Conservation (phyloP, 208 protist genomes). For the Phytomonas sp. region DNA sequence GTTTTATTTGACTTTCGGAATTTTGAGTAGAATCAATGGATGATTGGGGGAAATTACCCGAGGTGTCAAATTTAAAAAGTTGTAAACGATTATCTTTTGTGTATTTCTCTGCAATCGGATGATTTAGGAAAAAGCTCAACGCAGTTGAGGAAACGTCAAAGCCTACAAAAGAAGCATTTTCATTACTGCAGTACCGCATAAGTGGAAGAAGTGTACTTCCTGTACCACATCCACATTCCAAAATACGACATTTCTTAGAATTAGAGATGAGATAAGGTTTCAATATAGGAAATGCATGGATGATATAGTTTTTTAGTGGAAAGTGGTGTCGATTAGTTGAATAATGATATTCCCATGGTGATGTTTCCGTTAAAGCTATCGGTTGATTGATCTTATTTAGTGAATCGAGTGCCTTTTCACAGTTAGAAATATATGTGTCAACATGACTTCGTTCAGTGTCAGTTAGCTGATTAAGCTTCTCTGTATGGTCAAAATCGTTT, state of each 20-base stretch:
- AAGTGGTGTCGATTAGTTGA: constrained; percentile 48
- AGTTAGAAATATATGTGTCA: constrained; percentile 21
- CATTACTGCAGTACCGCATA: constrained; percentile 38
- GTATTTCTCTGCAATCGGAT: constrained; percentile 32
- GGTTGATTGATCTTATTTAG: not conserved
- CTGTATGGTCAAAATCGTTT: constrained; percentile 57
- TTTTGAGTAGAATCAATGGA: not conserved
- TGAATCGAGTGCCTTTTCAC: not conserved
- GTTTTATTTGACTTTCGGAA: constrained; percentile 14
- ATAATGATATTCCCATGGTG: constrained; percentile 53
- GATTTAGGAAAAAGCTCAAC: constrained; percentile 28
- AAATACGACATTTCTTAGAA: constrained; percentile 15
- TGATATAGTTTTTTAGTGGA: constrained; percentile 76
- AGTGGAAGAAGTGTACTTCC: constrained; percentile 66
- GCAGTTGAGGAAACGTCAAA: constrained; percentile 58
- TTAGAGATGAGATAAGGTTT: constrained; percentile 20
- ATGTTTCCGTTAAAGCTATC: constrained; percentile 1
- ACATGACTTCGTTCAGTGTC: constrained; percentile 19
- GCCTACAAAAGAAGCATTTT: constrained; percentile 37
- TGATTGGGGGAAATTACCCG: not conserved
- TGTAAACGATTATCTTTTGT: constrained; percentile 12
- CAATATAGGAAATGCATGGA: constrained; percentile 59
- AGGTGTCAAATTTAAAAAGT: constrained; percentile 39
- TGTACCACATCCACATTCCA: constrained; percentile 71
- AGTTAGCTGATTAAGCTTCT: constrained; percentile 32